These are phyloP conservation scores for Moricandia moricandioides DNA, from an alignment of 345 rosid species.

Conservation along the genomic window DNA sequence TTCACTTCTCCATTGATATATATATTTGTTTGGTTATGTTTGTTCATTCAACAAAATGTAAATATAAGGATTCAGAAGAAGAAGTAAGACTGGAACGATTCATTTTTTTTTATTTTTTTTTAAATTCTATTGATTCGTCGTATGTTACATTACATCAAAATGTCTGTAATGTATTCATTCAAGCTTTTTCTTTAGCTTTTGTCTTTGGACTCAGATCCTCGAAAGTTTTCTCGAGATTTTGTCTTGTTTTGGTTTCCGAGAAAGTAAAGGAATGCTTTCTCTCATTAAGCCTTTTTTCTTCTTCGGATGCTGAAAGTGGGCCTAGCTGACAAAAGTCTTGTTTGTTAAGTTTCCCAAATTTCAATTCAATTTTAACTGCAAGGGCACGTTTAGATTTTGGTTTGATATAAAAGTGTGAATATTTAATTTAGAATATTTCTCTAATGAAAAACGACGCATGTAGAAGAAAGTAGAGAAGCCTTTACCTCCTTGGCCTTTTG, in stretches of 20 bases:
- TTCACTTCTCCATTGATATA: slow-evolving; percentile 23
- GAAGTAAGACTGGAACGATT: background rate
- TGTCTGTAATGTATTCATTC: slow-evolving; percentile 1
- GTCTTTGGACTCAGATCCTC: background rate
- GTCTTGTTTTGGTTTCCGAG: slow-evolving; percentile 26
- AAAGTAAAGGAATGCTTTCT: slow-evolving; percentile 19
- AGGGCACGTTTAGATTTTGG: background rate
- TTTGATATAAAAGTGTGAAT: background rate
- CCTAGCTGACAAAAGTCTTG: background rate
- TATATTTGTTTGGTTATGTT: slow-evolving; percentile 14
- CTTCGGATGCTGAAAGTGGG: slow-evolving; percentile 30
- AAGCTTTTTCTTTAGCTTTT: background rate
- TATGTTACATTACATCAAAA: slow-evolving; percentile 4
- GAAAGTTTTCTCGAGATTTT: slow-evolving; percentile 23
- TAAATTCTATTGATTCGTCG: background rate
- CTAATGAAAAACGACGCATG: too few species aligned
- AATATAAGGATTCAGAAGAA: slow-evolving; percentile 9
- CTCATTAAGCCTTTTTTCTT: slow-evolving; percentile 3
- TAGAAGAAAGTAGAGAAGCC: too few species aligned
- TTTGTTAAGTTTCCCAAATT: slow-evolving; percentile 12
- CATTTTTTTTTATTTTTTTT: background rate
- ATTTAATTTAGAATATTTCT: too few species aligned
- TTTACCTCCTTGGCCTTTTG: too few species aligned
- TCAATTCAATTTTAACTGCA: background rate
- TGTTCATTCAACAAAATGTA: slow-evolving; percentile 35